Evolutionary conservation across 345 rosid genomes (phyloP).

Genomic region (Lepidium sativum): DNA sequence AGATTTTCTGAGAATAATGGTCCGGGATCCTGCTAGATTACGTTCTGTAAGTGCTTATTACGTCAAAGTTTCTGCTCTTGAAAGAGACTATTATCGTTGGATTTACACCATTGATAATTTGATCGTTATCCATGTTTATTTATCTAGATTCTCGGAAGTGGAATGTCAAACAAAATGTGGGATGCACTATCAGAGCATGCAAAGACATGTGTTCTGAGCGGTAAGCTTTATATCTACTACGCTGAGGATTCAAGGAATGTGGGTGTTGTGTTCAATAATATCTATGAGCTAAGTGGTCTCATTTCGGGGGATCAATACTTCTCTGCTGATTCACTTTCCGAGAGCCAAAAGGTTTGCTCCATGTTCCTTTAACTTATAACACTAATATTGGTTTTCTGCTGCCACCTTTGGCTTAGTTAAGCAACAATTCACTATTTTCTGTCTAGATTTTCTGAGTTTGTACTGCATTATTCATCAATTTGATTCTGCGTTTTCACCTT

Average conservation of each 20-base stretch:
- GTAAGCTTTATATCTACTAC: slow-evolving; percentile 79
- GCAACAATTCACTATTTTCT: not conserved
- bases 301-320: slow-evolving; percentile 78
- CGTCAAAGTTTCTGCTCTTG: slow-evolving; percentile 1
- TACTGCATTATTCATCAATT: not conserved
- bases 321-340: slow-evolving; percentile 74
- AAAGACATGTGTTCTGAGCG: slow-evolving; percentile 80
- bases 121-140: not conserved
- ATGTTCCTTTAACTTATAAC: not conserved
- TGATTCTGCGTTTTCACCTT: not conserved
- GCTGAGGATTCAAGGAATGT: slow-evolving; percentile 74
- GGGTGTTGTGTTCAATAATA: slow-evolving; percentile 79
- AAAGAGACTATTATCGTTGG: not conserved
- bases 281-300: slow-evolving; percentile 77
- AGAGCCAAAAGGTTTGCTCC: slow-evolving; percentile 74
- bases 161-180: slow-evolving; percentile 99
- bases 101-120: slow-evolving; percentile 21
- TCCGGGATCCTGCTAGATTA: slow-evolving; percentile 61
- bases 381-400: not conserved
- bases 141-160: slow-evolving; percentile 85
- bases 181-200: slow-evolving; percentile 93
- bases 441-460: not conserved
- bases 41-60: slow-evolving; percentile 56
- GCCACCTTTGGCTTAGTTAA: not conserved
- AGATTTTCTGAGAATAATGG: slow-evolving; percentile 69